Evolutionary conservation across 306 rosid species (phyloP).

Genomic region (Cicer pinnatifidum): DNA sequence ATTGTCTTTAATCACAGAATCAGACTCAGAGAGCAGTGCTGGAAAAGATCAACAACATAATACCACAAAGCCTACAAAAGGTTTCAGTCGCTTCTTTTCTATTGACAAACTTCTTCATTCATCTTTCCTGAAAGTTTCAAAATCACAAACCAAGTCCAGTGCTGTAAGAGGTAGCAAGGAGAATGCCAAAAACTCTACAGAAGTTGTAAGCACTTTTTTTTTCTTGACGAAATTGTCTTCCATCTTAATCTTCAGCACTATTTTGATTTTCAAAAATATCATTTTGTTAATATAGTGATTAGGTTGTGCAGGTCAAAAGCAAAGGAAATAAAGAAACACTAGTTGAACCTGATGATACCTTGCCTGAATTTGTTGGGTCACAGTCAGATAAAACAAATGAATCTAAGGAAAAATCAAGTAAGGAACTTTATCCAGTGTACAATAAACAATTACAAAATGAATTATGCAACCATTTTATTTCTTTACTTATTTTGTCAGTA

Average conservation of each 20-base stretch:
- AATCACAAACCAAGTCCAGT: background rate
- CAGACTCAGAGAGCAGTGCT: background rate
- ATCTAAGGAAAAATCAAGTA: too few species aligned
- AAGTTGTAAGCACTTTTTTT: background rate
- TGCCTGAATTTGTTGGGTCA: too few species aligned
- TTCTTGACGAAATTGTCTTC: background rate
- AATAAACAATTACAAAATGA: background rate
- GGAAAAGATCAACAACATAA: background rate
- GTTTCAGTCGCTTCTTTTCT: background rate
- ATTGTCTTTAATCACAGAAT: background rate
- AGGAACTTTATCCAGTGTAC: background rate
- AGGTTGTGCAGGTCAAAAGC: too few species aligned
- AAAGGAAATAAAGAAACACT: too few species aligned
- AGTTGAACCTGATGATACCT: too few species aligned
- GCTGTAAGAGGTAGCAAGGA: background rate
- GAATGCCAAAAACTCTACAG: too few species aligned
- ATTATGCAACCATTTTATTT: background rate
- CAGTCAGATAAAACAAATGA: too few species aligned
- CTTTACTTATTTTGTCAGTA: background rate
- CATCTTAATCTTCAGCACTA: background rate
- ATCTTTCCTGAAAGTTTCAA: background rate
- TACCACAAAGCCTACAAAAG: conserved; percentile 1
- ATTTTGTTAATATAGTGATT: background rate
- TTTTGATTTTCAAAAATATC: background rate
- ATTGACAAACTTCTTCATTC: background rate